Evolutionary conservation across 495 filamentous ascomycete genomes (phyloP).

Genomic region (Pyrenula massariospora): DNA sequence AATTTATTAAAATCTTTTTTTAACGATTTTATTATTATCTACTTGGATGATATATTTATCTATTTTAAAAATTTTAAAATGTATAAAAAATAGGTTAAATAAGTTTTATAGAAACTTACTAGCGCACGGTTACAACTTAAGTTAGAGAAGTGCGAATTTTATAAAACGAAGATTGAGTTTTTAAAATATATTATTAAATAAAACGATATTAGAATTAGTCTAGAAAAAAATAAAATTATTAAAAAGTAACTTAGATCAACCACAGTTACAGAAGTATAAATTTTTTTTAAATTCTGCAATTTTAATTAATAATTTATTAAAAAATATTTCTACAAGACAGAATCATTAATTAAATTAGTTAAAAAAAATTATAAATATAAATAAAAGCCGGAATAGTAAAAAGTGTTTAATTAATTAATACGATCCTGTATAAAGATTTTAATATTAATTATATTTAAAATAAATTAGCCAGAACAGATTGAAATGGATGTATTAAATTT

Average conservation of each 20-base stretch:
- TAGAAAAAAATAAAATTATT: conserved; percentile 10
- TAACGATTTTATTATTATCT: conserved; percentile 12
- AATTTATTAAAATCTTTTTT: conserved; percentile 9
- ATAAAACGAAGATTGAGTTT: conserved; percentile 14
- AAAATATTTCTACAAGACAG: conserved; percentile 4
- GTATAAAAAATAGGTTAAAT: conserved; percentile 7
- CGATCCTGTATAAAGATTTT: conserved; percentile 1
- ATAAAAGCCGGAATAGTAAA: conserved; percentile 4
- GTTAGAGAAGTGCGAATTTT: conserved; percentile 20
- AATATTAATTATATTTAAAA: conserved; percentile 6
- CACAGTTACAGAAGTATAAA: conserved; percentile 8
- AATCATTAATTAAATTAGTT: conserved; percentile 4
- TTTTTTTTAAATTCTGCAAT: conserved; percentile 9
- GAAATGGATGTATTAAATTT: conserved; percentile 8
- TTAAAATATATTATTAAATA: conserved; percentile 17
- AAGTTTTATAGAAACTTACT: conserved; percentile 4
- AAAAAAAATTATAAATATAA: conserved; percentile 5
- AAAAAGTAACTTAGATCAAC: conserved; percentile 1
- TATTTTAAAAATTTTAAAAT: conserved; percentile 10
- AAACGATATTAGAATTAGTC: conserved; percentile 16
- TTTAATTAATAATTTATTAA: conserved; percentile 12
- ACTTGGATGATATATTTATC: conserved; percentile 24
- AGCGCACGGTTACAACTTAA: conserved; percentile 9
- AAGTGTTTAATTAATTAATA: conserved; percentile 7
- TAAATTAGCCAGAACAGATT: conserved; percentile 3